Evolutionary conservation across 495 filamentous ascomycete species (phyloP), one percentile per base, ranked within the genome.

Genomic region (Penicillium cosmopolitanum): DNA sequence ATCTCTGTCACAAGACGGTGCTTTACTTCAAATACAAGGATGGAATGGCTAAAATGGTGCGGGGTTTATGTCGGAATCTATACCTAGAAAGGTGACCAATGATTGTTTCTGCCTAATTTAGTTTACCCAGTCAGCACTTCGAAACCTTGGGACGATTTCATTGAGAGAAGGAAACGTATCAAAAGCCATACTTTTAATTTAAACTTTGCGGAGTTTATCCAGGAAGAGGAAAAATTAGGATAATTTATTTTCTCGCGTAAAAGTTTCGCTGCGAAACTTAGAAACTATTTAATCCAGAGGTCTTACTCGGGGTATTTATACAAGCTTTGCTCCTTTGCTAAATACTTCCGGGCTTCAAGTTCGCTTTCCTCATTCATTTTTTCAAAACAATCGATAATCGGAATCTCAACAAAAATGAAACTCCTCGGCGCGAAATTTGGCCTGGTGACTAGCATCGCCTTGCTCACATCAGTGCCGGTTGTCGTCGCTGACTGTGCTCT

Each of bases 401-500:
- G 4, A 60, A 50, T 10, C 50, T 60, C 10, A 35, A 19, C 31
- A n/a, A 42, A 23, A 58, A 58, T 58, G 56, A 58, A 21, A 23
- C 33, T 52, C n/a, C 12, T 46, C 34, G 21, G 43, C 36, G 5
- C n/a, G 3, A 38, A 43, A 44, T 36, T 23, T 53, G 31, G 40
- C 35, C n/a, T 57, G 50, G 28, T 50, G 4, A 18, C 64, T 48
- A 53, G 60, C 42, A 50, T 50, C 19, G n/a, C 48, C n/a, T 48
- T 68, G 19, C 62, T 68, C 12, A 36, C 56, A 33, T 51, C 51
- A 28, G 36, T 57, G 21, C 62, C 51, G 44, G 40, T 25, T 52
- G 59, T 60, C 43, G 10, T 35, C 5, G 62, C 64, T 7, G 42
- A 65, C n/a, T 87, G 85, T 70, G 64, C 63, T 50, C 83, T 88